These are phyloP conservation scores for Aureobasidium leucospermi DNA, from an alignment of 2,329 filamentous ascomycete genomes.

Conservation along the genomic window DNA sequence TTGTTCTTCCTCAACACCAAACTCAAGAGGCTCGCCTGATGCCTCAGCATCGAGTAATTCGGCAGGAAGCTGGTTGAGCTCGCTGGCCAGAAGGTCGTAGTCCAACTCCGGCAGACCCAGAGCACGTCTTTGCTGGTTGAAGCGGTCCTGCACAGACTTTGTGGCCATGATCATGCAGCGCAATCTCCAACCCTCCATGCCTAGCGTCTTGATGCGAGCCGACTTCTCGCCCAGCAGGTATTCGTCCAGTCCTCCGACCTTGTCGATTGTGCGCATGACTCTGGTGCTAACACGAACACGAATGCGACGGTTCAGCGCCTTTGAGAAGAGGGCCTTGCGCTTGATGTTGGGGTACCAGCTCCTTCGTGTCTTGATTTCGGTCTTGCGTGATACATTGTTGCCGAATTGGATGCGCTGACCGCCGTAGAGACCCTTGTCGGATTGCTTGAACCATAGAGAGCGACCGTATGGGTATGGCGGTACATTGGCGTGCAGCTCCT, in stretches of 20 bases:
- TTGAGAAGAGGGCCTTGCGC: constrained; percentile 59
- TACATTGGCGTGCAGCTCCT: constrained; percentile 19
- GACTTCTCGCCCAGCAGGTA: constrained; percentile 80
- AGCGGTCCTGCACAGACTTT: constrained; percentile 55
- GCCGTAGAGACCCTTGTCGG: constrained; percentile 53
- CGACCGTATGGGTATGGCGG: constrained; percentile 64
- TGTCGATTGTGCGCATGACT: constrained; percentile 62
- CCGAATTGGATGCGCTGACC: constrained; percentile 65
- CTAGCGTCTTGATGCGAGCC: constrained; percentile 73
- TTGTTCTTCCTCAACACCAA: constrained; percentile 12
- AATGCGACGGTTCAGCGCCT: constrained; percentile 54
- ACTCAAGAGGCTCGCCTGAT: constrained; percentile 26
- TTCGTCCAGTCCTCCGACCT: constrained; percentile 80
- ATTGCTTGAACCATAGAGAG: constrained; percentile 68
- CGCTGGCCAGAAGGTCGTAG: constrained; percentile 24
- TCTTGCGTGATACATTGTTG: constrained; percentile 64
- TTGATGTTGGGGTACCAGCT: constrained; percentile 69
- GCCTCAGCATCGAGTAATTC: constrained; percentile 20
- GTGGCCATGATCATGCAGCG: constrained; percentile 87
- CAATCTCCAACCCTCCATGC: constrained; percentile 82
- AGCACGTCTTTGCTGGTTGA: constrained; percentile 55
- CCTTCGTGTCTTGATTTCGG: constrained; percentile 63
- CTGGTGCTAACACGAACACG: constrained; percentile 62
- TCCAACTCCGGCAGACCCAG: constrained; percentile 55
- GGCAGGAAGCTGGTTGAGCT: constrained; percentile 15